Base-by-base conservation (phyloP, 441 rosid genomes). In the Pelargonium fulgidum region DNA sequence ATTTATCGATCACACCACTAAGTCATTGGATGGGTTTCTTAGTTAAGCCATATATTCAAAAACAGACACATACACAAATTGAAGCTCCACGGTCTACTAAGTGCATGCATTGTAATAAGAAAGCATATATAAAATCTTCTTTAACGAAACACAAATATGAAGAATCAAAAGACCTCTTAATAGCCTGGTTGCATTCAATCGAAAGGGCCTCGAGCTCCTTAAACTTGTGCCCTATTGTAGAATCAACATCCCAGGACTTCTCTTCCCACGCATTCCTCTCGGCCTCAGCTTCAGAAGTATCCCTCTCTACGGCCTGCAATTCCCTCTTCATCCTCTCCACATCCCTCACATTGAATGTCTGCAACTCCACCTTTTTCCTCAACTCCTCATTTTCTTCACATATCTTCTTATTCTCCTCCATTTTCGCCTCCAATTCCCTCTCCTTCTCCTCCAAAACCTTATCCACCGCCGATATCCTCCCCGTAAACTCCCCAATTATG, bases 301-400 rank as follows among this genome's bases (percentile, higher is more conserved):
- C 97, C 76, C 92, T 89, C 74, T 94, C 97, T 70, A 88, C 95
- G 0, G 87, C 91, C 73, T 80, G 85, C 81, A 94, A 73, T 85
- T 91, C 96, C 81, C 91, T 88, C 84, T 81, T 88, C 97, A 91
- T 93, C 85, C 99, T 89, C 83, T 93, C 96, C 0, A 81, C 88
- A 77, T 91, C 99, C 76, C 96, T 81, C 0, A 84, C 75, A 68
- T 87, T 93, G 50, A 93, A 78, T 14, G 81, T 85, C 86, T 89
- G 97, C 75, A 79, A 77, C 66, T 85, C 89, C 66, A 91, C 88
- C 59, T 72, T 84, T 80, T 83, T 87, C 85, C 77, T 87, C 81
- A 93, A 72, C 77, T 83, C 97, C 52, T 84, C 85, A 44, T 91
- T 93, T 81, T 93, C 97, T 71, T 76, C 77, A 1, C 79, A 76